Conservation (phyloP, 176 grass and related monocot species). For the Oryza coarctata region DNA sequence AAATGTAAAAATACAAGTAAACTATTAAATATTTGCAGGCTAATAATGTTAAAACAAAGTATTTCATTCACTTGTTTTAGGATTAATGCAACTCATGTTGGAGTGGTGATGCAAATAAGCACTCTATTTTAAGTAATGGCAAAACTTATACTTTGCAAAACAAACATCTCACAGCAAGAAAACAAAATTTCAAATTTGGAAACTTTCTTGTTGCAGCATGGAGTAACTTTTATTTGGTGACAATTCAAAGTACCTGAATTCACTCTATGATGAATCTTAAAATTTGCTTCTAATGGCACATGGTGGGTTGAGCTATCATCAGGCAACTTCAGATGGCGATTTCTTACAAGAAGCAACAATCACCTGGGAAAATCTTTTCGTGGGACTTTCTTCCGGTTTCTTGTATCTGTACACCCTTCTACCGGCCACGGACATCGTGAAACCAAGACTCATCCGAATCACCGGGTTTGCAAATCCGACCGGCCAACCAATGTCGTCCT, state of each 20-base stretch:
- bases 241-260: constrained; percentile 16
- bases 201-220: too few relatives aligned
- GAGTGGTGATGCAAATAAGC: too few relatives aligned
- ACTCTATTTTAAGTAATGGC: too few relatives aligned
- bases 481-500: constrained; percentile 39
- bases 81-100: too few relatives aligned
- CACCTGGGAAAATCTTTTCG: constrained; percentile 33
- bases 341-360: constrained; percentile 32
- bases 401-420: constrained; percentile 8
- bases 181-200: too few relatives aligned
- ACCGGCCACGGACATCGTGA: neutral
- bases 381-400: constrained; percentile 27
- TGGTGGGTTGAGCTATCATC: constrained; percentile 30
- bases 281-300: neutral
- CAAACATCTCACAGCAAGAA: too few relatives aligned
- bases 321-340: constrained; percentile 1
- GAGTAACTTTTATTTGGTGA: neutral
- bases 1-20: too few relatives aligned
- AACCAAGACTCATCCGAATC: neutral
- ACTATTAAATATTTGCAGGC: too few relatives aligned
- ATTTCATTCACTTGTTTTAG: too few relatives aligned
- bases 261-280: neutral
- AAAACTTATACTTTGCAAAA: too few relatives aligned
- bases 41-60: too few relatives aligned
- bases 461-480: constrained; percentile 30